Conservation (phyloP, 352 stramenopile species). For the Phytophthora hibernalis region DNA sequence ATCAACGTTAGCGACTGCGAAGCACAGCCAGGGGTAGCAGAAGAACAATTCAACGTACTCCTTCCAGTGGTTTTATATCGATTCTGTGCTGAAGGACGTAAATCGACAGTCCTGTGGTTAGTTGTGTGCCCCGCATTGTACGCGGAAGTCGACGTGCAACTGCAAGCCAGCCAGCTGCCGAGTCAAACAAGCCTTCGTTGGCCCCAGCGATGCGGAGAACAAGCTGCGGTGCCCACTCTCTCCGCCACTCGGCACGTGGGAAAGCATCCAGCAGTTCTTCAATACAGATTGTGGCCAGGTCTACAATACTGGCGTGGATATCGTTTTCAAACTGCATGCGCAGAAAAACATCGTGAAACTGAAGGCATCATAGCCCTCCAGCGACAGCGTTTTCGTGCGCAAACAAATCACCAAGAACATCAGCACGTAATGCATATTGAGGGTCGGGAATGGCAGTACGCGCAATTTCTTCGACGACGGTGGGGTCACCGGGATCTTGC, state of each 20-base stretch:
- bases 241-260: constrained; percentile 68
- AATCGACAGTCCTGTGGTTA: constrained; percentile 76
- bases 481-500: constrained; percentile 64
- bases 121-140: constrained; percentile 74
- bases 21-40: not conserved
- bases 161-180: constrained; percentile 71
- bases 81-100: constrained; percentile 87
- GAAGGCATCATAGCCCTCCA: constrained; percentile 82
- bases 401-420: constrained; percentile 80
- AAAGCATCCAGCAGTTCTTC: constrained; percentile 85
- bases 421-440: constrained; percentile 87
- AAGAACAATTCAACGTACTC: constrained; percentile 36
- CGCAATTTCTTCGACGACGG: constrained; percentile 28
- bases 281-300: constrained; percentile 80
- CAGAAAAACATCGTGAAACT: constrained; percentile 88
- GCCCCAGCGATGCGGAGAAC: constrained; percentile 79
- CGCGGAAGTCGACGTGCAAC: constrained; percentile 77
- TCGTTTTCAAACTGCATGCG: constrained; percentile 85
- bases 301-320: constrained; percentile 79
- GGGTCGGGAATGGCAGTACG: constrained; percentile 63
- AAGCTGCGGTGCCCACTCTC: constrained; percentile 77
- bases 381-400: constrained; percentile 62
- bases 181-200: constrained; percentile 85
- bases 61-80: constrained; percentile 59
- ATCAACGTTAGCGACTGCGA: not conserved